phyloP scores from a whole-genome alignment of 495 filamentous ascomycete genomes.

The Lasiosphaeriaceae sp. region DNA sequence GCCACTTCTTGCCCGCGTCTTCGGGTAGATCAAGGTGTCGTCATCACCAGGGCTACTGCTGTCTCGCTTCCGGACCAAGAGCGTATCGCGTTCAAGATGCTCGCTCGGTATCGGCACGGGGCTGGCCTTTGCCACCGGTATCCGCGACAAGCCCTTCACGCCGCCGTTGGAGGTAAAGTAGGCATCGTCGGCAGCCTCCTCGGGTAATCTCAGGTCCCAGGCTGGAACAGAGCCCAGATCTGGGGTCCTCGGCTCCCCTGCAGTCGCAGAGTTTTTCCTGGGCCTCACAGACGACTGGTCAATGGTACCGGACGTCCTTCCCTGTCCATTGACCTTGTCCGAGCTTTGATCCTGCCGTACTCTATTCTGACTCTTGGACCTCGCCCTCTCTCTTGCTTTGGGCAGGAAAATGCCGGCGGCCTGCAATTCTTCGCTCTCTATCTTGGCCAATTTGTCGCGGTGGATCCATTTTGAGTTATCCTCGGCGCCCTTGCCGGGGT shows the following conservation, averaged over 20 bases:
- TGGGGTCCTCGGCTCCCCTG: constrained; percentile 25
- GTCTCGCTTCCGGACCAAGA: constrained; percentile 58
- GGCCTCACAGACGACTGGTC: constrained; percentile 31
- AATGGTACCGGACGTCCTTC: constrained; percentile 19
- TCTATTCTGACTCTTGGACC: constrained; percentile 46
- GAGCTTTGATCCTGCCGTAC: constrained; percentile 42
- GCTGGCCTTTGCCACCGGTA: constrained; percentile 77
- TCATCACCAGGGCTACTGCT: constrained; percentile 60
- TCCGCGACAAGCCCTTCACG: constrained; percentile 58
- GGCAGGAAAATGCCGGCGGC: constrained; percentile 75
- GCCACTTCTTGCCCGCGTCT: constrained; percentile 67
- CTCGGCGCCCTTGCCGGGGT: constrained; percentile 27
- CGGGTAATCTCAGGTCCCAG: constrained; percentile 74
- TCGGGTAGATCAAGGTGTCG: constrained; percentile 48
- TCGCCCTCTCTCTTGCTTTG: constrained; percentile 46
- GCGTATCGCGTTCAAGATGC: constrained; percentile 67
- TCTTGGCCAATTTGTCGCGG: constrained; percentile 87
- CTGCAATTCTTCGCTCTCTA: constrained; percentile 89
- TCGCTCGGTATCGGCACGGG: constrained; percentile 69
- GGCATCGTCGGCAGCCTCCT: constrained; percentile 72
- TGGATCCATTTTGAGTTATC: constrained; percentile 88
- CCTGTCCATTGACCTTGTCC: constrained; percentile 25
- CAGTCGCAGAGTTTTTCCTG: constrained; percentile 43
- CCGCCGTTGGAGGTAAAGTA: constrained; percentile 36
- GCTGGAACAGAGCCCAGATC: constrained; percentile 26